Evolutionary conservation across 208 protist genomes (phyloP), one percentile per base, ranked within the genome.

Genomic region (Leishmania tarentolae): DNA sequence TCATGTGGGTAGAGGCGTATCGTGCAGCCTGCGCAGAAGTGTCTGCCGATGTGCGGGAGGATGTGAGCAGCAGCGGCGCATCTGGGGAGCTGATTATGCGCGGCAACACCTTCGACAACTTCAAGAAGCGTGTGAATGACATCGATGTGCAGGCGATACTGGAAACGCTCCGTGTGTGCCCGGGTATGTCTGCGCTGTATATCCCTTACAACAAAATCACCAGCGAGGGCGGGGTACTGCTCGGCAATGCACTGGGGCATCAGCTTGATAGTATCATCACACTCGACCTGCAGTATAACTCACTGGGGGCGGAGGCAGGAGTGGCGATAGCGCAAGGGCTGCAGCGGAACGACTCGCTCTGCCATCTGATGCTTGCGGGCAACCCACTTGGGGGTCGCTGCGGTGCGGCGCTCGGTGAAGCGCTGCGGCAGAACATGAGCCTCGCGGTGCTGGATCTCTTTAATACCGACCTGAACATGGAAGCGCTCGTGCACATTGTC

Each of bases 161-260:
- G 21, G 87, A 82, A n/a, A 85, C 86, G 35, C 76, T 78, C 56
- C 65, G 75, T 1, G 65, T 71, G 47, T 80, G 81, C 74, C 65
- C 78, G 4, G 53, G 78, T 4, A 37, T 97, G 28, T 69, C 82
- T 8, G 85, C 86, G 31, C 37, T 97, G 19, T 75, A 87, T 66
- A 42, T 97, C 11, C 87, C 90, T 11, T 94, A 95, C 90, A 95
- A 97, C 82, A 82, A 70, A 72, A 86, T 97, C 37, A 76, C 83
- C n/a, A 84, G 85, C 13, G 65, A 47, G 13, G 94, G 92, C 0
- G 90, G 84, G 11, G 70, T 70, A 17, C 75, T 78, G 21, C 75
- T 97, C 28, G 91, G 90, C 6, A 76, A 90, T 57, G 88, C 83
- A 35, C 82, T 94, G 42, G 75, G 82, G 13, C 42, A 72, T 28